Base-by-base conservation (phyloP, 805 yeast genomes). In the Cyberlindnera maritima region DNA sequence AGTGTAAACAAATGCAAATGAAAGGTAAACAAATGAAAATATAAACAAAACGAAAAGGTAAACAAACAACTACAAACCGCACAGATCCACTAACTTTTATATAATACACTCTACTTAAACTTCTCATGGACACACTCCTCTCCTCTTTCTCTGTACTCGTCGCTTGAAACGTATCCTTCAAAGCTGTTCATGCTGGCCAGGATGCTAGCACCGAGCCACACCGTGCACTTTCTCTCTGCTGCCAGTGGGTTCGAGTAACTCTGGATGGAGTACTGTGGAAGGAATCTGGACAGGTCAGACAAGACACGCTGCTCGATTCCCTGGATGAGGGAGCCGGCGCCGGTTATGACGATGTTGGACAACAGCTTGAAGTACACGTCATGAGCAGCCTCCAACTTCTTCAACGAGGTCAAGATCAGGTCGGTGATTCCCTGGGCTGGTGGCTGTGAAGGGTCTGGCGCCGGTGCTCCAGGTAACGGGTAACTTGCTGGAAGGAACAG, bases 191-290 rank as follows among this genome's bases (percentile, higher is more conserved):
- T 73, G 21, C 86, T 79, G 8, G 90, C 80, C 44, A 87, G 70
- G 26, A 88, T 85, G 52, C 86, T 77, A 3, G 92, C 92, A 15
- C 96, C 96, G 38, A 86, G 76, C 92, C 94, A 87, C 3, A 85
- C 75, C 31, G 87, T 78, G 59, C 77, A 79, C 47, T 75, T 71
- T 59, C 95, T 75, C 63, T 87, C 95, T 39, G 72, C 69, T 9
- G 80, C 61, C 52, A 75, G 77, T 28, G 91, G 90, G 12, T 79
- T 78, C 6, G 88, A 81, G 56, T 81, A 87, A 29, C 84, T 53
- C 39, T 55, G 60, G 26, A 58, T 53, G 42, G 82, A 83, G 57
- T 85, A 73, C 47, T 87, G 88, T 3, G 92, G 88, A 51, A 87
- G 78, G 49, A 78, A 67, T 46, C 72, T 65, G 20, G 79, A 69